phyloP scores from a whole-genome alignment of 345 rosid species.

The Lumnitzera littorea region DNA sequence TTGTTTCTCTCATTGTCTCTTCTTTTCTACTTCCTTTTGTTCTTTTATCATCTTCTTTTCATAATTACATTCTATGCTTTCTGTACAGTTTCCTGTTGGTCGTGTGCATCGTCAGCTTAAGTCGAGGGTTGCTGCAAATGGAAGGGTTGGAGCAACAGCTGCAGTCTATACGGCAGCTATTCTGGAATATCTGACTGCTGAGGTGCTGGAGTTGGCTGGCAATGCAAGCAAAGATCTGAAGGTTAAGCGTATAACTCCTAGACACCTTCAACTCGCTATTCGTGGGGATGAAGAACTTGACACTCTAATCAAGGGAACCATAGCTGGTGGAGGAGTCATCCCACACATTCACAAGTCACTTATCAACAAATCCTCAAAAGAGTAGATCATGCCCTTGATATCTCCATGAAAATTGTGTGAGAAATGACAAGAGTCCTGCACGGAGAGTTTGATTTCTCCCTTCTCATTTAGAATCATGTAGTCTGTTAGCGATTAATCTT shows the following conservation, averaged over 20 bases:
- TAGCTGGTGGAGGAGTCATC: slow-evolving; percentile 70
- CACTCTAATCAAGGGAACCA: slow-evolving; percentile 65
- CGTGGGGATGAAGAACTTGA: slow-evolving; percentile 73
- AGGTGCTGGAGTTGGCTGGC: slow-evolving; percentile 62
- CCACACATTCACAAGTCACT: slow-evolving; percentile 76
- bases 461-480: too few species aligned
- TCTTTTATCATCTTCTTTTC: background rate
- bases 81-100: slow-evolving; percentile 56
- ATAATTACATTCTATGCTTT: background rate
- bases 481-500: too few species aligned
- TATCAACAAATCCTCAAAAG: slow-evolving; percentile 66
- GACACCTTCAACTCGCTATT: slow-evolving; percentile 69
- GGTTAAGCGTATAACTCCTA: slow-evolving; percentile 61
- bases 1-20: background rate
- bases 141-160: slow-evolving; percentile 74
- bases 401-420: too few species aligned
- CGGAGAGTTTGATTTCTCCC: too few species aligned
- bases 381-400: slow-evolving; percentile 4
- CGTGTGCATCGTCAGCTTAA: slow-evolving; percentile 60
- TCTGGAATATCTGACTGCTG: slow-evolving; percentile 61
- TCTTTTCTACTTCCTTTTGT: background rate
- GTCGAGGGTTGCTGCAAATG: slow-evolving; percentile 51
- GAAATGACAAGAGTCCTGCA: too few species aligned
- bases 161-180: slow-evolving; percentile 70
- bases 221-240: slow-evolving; percentile 71